Conservation (phyloP, 345 rosid species). For the Populus pruinosa region DNA sequence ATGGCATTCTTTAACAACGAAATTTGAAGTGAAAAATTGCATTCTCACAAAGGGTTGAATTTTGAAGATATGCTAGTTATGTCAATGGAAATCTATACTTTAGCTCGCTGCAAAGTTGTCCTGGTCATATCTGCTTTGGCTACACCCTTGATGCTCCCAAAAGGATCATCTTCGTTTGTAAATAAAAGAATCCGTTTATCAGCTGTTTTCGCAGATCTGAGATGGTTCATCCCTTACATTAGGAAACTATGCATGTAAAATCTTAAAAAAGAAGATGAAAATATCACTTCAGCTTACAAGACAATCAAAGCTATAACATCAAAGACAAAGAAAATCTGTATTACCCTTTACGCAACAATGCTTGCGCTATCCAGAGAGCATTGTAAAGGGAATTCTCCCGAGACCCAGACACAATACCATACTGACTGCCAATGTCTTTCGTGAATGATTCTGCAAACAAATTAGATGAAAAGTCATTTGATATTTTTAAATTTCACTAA, state of each 20-base stretch:
- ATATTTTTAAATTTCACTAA: background rate
- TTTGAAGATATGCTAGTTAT: conserved; percentile 10
- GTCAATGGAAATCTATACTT: conserved; percentile 38
- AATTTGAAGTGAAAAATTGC: background rate
- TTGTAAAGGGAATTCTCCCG: conserved; percentile 88
- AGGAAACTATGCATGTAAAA: background rate
- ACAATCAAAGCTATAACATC: background rate
- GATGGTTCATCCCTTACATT: conserved; percentile 18
- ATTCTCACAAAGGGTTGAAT: background rate
- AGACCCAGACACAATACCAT: conserved; percentile 78
- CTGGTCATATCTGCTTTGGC: conserved; percentile 79
- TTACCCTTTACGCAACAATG: conserved; percentile 93
- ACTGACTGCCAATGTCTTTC: conserved; percentile 78
- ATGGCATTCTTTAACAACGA: background rate
- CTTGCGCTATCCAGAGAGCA: conserved; percentile 98
- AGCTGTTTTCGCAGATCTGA: conserved; percentile 83
- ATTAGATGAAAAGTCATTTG: background rate
- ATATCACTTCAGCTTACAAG: background rate
- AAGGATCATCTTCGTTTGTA: conserved; percentile 95
- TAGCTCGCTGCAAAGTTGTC: conserved; percentile 93
- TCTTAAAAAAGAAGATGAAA: background rate
- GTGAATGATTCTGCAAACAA: conserved; percentile 60
- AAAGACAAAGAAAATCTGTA: background rate
- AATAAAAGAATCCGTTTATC: conserved; percentile 77
- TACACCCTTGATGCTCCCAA: conserved; percentile 67